phyloP scores from a whole-genome alignment of 2,329 filamentous ascomycete genomes.

The Colletotrichum limetticola region DNA sequence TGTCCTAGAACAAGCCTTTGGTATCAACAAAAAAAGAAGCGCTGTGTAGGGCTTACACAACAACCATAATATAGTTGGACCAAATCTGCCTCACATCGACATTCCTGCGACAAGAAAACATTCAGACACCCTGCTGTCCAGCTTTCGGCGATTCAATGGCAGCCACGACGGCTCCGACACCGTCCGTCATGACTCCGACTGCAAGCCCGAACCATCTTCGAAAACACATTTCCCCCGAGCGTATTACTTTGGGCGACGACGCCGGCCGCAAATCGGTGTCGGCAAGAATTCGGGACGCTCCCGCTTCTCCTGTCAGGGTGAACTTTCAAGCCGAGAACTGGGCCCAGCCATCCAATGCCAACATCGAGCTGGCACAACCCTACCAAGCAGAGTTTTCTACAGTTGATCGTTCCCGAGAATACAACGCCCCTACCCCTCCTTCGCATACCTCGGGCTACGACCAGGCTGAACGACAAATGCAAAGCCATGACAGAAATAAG shows the following conservation, averaged over 20 bases:
- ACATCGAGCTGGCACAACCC: conserved; percentile 56
- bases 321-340: conserved; percentile 65
- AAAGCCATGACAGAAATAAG: conserved; percentile 15
- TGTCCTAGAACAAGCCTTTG: background rate
- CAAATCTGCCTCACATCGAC: background rate
- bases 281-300: conserved; percentile 60
- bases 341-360: conserved; percentile 62
- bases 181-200: conserved; percentile 45
- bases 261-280: conserved; percentile 48
- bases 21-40: background rate
- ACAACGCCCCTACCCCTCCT: conserved; percentile 49
- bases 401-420: conserved; percentile 42
- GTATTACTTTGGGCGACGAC: conserved; percentile 42
- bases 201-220: conserved; percentile 41
- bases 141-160: conserved; percentile 18
- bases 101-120: background rate
- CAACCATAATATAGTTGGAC: background rate
- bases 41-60: background rate
- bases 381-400: conserved; percentile 40
- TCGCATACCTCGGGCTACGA: conserved; percentile 43
- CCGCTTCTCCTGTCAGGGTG: conserved; percentile 66
- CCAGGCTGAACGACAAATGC: conserved; percentile 29
- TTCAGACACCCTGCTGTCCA: background rate
- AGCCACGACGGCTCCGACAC: conserved; percentile 37
- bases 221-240: conserved; percentile 45